A percentile compares a stretch with the other conserved stretches of the same genome.
These are phyloP conservation scores for Boletus barrowsii DNA, from an alignment of 768 basidiomycete species.

Conservation along the genomic window DNA sequence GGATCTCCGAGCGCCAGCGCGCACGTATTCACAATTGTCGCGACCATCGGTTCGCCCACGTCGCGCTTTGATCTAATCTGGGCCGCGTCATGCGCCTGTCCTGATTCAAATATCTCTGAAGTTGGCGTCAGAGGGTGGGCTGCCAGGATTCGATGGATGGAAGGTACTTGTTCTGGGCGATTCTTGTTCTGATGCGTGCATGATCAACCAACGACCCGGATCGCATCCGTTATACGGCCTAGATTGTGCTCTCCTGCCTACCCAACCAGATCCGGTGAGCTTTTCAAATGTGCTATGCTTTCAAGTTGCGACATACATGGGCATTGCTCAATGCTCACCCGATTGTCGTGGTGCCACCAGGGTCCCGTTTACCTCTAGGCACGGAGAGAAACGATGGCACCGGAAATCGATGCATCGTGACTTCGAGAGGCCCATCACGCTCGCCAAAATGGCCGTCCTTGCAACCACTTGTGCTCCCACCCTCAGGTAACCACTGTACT, in stretches of 20 bases:
- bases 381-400: slow-evolving; percentile 67
- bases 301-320: background rate
- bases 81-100: no score
- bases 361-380: slow-evolving; percentile 75
- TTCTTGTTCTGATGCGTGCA: no score
- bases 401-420: slow-evolving; percentile 45
- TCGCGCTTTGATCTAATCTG: no score
- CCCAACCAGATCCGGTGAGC: slow-evolving; percentile 53
- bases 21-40: no score
- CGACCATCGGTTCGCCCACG: no score
- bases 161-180: no score
- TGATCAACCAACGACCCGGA: no score
- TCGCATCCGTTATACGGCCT: no score
- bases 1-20: no score
- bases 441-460: slow-evolving; percentile 49
- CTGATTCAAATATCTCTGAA: no score
- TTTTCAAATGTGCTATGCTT: slow-evolving; percentile 51
- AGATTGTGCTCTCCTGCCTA: slow-evolving; percentile 22
- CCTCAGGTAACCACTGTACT: slow-evolving; percentile 26
- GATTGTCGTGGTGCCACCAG: slow-evolving; percentile 45
- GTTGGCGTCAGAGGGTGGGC: no score
- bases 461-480: slow-evolving; percentile 47
- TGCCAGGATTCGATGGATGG: no score
- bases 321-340: background rate
- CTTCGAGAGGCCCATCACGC: slow-evolving; percentile 29